Evolutionary conservation across 108 stramenopile genomes (phyloP).

Genomic region (Discostella pseudostelligera): DNA sequence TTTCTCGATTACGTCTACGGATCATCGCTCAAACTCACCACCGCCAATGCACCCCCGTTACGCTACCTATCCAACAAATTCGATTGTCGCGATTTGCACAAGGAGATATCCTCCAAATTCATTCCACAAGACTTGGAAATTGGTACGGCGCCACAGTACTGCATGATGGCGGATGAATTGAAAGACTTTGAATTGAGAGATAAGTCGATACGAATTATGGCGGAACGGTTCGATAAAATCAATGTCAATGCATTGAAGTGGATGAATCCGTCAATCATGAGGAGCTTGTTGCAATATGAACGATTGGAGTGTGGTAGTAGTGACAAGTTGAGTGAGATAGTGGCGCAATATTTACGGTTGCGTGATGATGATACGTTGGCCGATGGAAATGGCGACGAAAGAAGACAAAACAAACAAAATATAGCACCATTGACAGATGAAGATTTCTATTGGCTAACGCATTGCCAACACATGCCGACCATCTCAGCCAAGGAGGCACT

Average conservation of each 20-base stretch:
- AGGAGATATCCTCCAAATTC: constrained; percentile 17
- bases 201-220: constrained; percentile 23
- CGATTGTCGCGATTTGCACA: constrained; percentile 38
- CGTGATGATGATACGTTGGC: not conserved
- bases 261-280: constrained; percentile 32
- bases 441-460: constrained; percentile 46
- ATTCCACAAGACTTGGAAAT: constrained; percentile 29
- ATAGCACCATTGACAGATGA: constrained; percentile 24
- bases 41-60: constrained; percentile 31
- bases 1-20: constrained; percentile 47
- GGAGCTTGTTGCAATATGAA: constrained; percentile 37
- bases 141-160: constrained; percentile 26
- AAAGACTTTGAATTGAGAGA: constrained; percentile 40
- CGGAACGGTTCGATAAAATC: constrained; percentile 35
- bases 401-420: no score
- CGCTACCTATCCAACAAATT: constrained; percentile 42
- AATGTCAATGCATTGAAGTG: constrained; percentile 16
- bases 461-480: constrained; percentile 33
- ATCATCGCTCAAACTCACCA: constrained; percentile 16
- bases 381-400: no score
- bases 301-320: constrained; percentile 16
- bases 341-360: constrained; percentile 28
- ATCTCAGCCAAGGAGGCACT: constrained; percentile 35
- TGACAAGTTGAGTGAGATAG: constrained; percentile 24
- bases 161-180: constrained; percentile 32